Evolutionary conservation across 345 rosid species (phyloP), one percentile per base, ranked within the genome.

Genomic region (Kernera saxatilis): DNA sequence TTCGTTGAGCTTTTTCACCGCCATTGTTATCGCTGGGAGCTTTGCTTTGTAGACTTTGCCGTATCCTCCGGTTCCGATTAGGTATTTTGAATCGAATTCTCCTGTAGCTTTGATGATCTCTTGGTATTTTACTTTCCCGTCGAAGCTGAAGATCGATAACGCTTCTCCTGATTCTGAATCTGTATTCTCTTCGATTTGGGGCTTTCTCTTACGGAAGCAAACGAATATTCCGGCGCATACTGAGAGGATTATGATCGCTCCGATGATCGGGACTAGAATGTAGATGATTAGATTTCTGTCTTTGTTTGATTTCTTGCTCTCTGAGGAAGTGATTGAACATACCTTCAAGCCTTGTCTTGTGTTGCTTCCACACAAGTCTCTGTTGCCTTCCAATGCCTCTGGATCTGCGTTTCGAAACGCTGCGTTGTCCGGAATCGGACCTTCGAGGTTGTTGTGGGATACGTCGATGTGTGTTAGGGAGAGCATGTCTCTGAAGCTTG

Each of bases 1-100:
- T 45, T 53, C 52, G 75, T 78, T 77, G 23, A 83, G 82, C 32
- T 57, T 58, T 56, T 83, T 81, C 10, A 79, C 78, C 5, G 83
- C 80, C 45, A 81, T 62, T 26, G 36, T 64, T 5, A 46, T 64
- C 11, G 21, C 57, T 6, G 69, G 22, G 6, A 78, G 76, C 22
- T 39, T 64, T 41, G 80, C 84, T 65, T 52, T 76, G 78, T 78
- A 83, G 3, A 83, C 81, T 5, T 48, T 78, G 19, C 84, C 86
- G 26, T 70, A 55, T 41, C 84, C 81, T 53, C 79, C 80, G 5
- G 15, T 76, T 71, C 83, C 80, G 15, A 83, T 74, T 73, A 75
- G 72, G 66, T 78, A 36, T 19, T 76, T 76, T 2, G 74, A 8
- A 18, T 81, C 78, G 66, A 83, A 81, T 21, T 77, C 77, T 21